Evolutionary conservation across 2,329 filamentous ascomycete genomes (phyloP).

Genomic region (Parastagonospora nodorum): DNA sequence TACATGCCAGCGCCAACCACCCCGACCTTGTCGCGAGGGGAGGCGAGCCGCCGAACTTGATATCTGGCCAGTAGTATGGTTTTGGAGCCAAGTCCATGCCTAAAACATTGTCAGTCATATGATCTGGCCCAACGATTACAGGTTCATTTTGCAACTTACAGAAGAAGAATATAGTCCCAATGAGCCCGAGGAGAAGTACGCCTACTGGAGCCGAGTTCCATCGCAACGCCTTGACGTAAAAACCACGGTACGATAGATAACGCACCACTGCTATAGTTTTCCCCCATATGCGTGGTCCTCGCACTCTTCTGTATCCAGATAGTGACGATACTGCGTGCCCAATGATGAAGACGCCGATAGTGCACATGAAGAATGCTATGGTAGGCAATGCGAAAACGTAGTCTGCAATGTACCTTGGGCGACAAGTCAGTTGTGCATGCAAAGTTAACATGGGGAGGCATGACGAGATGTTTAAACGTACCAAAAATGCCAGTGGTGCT

Average conservation of each 20-base stretch:
- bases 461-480: slow-evolving; percentile 23
- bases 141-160: slow-evolving; percentile 12
- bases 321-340: slow-evolving; percentile 42
- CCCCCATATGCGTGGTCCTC: slow-evolving; percentile 10
- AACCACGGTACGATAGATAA: slow-evolving; percentile 36
- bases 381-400: slow-evolving; percentile 59
- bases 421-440: not conserved
- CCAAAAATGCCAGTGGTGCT: slow-evolving; percentile 56
- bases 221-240: slow-evolving; percentile 19
- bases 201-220: slow-evolving; percentile 39
- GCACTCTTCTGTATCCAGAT: slow-evolving; percentile 17
- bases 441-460: too few species aligned
- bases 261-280: slow-evolving; percentile 24
- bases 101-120: slow-evolving; percentile 1
- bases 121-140: not conserved
- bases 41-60: slow-evolving; percentile 29
- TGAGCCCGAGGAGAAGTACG: slow-evolving; percentile 25
- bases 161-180: slow-evolving; percentile 34
- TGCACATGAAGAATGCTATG: slow-evolving; percentile 57
- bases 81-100: slow-evolving; percentile 27
- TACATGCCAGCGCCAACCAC: slow-evolving; percentile 36
- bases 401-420: slow-evolving; percentile 59
- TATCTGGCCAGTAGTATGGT: slow-evolving; percentile 26
- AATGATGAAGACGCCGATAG: slow-evolving; percentile 56
- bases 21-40: slow-evolving; percentile 35